These are phyloP conservation scores for Fusarium lyarnte DNA, from an alignment of 2,329 filamentous ascomycete genomes.

Conservation along the genomic window DNA sequence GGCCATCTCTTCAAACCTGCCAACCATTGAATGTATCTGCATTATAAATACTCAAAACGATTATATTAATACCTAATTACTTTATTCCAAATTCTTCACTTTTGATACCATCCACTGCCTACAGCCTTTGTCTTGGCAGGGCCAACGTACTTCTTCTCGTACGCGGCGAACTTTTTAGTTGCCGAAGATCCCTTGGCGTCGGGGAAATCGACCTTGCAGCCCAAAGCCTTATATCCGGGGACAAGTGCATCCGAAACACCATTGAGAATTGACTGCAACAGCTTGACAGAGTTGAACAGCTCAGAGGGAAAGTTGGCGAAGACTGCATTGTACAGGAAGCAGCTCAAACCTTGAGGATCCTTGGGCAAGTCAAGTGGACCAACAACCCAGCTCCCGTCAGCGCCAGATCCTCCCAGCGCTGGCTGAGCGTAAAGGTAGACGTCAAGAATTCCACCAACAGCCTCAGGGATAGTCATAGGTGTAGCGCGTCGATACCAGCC, in stretches of 20 bases:
- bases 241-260: background rate
- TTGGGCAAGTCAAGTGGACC: constrained; percentile 4
- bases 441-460: constrained; percentile 19
- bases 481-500: constrained; percentile 27
- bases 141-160: constrained; percentile 22
- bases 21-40: background rate
- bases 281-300: constrained; percentile 9
- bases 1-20: background rate
- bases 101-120: constrained; percentile 16
- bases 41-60: too few species aligned
- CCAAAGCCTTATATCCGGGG: constrained; percentile 16
- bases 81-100: background rate
- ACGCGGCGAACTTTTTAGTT: background rate
- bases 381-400: constrained; percentile 12
- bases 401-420: constrained; percentile 10
- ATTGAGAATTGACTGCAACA: constrained; percentile 13
- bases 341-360: constrained; percentile 2
- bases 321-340: constrained; percentile 20
- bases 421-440: constrained; percentile 22
- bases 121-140: constrained; percentile 14
- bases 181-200: constrained; percentile 15
- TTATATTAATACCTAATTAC: background rate
- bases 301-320: constrained; percentile 20
- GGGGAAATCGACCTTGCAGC: constrained; percentile 18
- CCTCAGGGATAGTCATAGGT: constrained; percentile 19